A percentile compares a stretch with the other conserved stretches of the same genome.
Evolutionary conservation across 1,139 yeast genomes (phyloP).

Genomic region (Taphrina sp.): DNA sequence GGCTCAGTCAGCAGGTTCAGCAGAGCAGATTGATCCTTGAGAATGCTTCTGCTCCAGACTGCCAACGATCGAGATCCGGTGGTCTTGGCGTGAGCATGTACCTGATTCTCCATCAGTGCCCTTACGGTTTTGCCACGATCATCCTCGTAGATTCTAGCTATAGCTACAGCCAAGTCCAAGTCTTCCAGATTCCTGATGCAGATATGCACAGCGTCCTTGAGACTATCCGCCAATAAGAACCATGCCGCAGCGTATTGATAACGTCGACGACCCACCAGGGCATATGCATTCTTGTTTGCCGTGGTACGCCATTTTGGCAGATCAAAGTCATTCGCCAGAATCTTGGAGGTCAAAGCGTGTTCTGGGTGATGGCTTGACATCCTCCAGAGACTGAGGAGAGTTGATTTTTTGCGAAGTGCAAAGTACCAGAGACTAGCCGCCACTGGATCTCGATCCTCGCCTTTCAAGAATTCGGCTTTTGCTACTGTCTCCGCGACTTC

Average conservation of each 20-base stretch:
- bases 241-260: constrained; percentile 82
- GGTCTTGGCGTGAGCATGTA: neutral
- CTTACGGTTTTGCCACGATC: neutral
- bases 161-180: constrained; percentile 10
- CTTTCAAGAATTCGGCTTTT: constrained; percentile 42
- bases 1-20: constrained; percentile 1
- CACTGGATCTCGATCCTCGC: constrained; percentile 71
- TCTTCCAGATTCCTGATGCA: constrained; percentile 25
- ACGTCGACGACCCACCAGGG: constrained; percentile 80
- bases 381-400: constrained; percentile 79
- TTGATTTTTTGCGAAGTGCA: constrained; percentile 73
- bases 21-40: neutral
- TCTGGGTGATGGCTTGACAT: constrained; percentile 74
- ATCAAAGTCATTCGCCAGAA: constrained; percentile 71
- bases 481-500: constrained; percentile 54
- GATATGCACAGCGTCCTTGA: constrained; percentile 75
- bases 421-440: constrained; percentile 70
- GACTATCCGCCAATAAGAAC: constrained; percentile 74
- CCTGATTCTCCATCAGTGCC: neutral
- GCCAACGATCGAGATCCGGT: constrained; percentile 4
- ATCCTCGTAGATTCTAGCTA: constrained; percentile 13
- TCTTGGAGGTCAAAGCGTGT: constrained; percentile 73
- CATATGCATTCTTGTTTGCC: constrained; percentile 90
- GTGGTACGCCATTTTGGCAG: constrained; percentile 79
- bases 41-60: constrained; percentile 1